phyloP scores from a whole-genome alignment of 805 yeast genomes.

The Candida nanaspora region DNA sequence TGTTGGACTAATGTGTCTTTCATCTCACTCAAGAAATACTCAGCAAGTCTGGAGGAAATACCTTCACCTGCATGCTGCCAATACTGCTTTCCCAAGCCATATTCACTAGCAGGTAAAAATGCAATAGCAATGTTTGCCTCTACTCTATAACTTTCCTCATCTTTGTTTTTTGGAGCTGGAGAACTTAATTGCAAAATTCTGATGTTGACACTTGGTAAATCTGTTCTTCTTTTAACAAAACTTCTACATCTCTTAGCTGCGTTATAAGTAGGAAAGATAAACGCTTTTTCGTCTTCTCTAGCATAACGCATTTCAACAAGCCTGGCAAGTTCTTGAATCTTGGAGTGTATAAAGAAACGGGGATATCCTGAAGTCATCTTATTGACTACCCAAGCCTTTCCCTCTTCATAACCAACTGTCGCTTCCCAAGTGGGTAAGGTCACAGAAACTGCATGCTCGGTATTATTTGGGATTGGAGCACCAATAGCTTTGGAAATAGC shows the following conservation, averaged over 20 bases:
- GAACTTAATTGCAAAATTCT: conserved; percentile 71
- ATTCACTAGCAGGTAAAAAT: conserved; percentile 59
- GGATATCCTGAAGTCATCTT: conserved; percentile 89
- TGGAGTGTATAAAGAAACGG: conserved; percentile 64
- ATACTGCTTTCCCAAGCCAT: conserved; percentile 67
- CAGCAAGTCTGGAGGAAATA: conserved; percentile 84
- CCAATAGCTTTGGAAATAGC: conserved; percentile 39
- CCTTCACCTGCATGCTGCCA: conserved; percentile 99
- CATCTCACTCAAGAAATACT: conserved; percentile 66
- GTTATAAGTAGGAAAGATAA: conserved; percentile 70
- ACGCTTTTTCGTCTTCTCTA: conserved; percentile 64
- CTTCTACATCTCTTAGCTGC: conserved; percentile 83
- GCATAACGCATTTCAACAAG: conserved; percentile 66
- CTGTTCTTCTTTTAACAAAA: conserved; percentile 47
- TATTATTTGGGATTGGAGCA: conserved; percentile 80
- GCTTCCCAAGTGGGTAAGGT: conserved; percentile 95
- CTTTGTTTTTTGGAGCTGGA: conserved; percentile 52
- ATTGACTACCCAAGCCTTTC: conserved; percentile 69
- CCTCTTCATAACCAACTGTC: conserved; percentile 88
- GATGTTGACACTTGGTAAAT: conserved; percentile 30
- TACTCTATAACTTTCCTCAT: conserved; percentile 50
- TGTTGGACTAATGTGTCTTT: conserved; percentile 29
- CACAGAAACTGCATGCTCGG: conserved; percentile 91
- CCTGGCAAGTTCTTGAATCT: conserved; percentile 48
- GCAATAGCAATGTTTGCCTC: conserved; percentile 72